Base-by-base conservation (phyloP, 495 filamentous ascomycete species). In the Niebla homalea region DNA sequence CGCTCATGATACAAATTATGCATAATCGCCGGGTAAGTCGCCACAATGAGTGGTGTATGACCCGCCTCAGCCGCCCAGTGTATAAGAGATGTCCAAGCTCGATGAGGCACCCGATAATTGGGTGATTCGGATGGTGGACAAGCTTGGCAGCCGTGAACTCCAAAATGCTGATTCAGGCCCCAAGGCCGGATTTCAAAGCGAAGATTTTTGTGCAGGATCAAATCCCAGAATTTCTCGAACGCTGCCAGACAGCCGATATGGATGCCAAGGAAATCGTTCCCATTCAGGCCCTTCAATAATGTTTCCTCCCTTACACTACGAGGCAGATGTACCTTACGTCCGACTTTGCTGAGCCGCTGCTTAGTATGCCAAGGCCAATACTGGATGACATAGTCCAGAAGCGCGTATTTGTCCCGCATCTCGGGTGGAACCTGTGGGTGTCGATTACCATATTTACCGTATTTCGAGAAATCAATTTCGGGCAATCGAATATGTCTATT, bases 111-210 rank as follows among this genome's bases (percentile, higher is more conserved):
- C 14, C 37, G n/a, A 21, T n/a, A 3, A 2, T 48, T 21, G 16
- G 18, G n/a, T 8, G 7, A 19, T 0, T 20, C 36, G 6, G 25
- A 7, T 3, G 19, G 19, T 5, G 51, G 36, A 48, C 51, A 49
- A 12, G 35, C 44, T 16, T 22, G 48, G 38, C 45, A 53, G 15
- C 51, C 51, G 36, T 36, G 22, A 7, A 25, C 25, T 2, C 51
- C 45, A 49, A 37, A 49, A 22, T 52, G 48, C 21, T 52, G 20
- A 42, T 51, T 52, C 5, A 11, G 6, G 19, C 49, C 53, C 53
- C 53, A 56, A 0, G 53, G 53, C 22, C 53, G 45, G 19, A 56
- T 25, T n/a, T 52, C 43, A 29, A 55, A 55, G 20, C 32, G 6
- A 4, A 51, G 37, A 21, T 18, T 14, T 10, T 48, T 47, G 49